These are phyloP conservation scores for Zygosaccharomyces pseudobailii DNA, from an alignment of 1,139 yeast species.

Conservation along the genomic window DNA sequence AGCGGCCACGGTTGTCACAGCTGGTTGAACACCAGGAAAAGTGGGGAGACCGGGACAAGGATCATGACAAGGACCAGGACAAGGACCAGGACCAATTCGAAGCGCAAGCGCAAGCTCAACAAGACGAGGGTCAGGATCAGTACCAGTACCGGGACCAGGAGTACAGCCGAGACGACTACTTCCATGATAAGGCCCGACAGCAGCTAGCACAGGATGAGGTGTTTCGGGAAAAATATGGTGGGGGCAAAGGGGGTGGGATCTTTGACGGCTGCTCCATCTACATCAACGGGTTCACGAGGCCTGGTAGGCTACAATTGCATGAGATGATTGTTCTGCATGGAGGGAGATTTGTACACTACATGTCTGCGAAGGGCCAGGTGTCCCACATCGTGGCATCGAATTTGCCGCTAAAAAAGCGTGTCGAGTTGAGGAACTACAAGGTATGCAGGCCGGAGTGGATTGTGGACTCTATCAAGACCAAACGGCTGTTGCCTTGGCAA, in stretches of 20 bases:
- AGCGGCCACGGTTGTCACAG: slow-evolving; percentile 12
- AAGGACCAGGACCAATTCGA: too few species aligned
- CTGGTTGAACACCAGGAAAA: too few species aligned
- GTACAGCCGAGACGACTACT: slow-evolving; percentile 46
- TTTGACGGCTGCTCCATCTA: slow-evolving; percentile 63
- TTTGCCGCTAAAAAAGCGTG: slow-evolving; percentile 68
- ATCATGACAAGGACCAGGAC: too few species aligned
- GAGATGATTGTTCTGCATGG: slow-evolving; percentile 71
- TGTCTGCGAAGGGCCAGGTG: slow-evolving; percentile 65
- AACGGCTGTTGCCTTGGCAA: slow-evolving; percentile 59
- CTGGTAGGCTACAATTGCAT: slow-evolving; percentile 69
- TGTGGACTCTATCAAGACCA: slow-evolving; percentile 50
- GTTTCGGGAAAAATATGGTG: slow-evolving; percentile 45
- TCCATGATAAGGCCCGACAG: slow-evolving; percentile 58
- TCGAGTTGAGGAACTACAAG: slow-evolving; percentile 59
- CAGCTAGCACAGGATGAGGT: slow-evolving; percentile 64
- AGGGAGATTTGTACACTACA: slow-evolving; percentile 66
- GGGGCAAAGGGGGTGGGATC: slow-evolving; percentile 35
- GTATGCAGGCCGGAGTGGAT: slow-evolving; percentile 88
- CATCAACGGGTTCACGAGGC: slow-evolving; percentile 83
- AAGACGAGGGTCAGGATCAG: too few species aligned
- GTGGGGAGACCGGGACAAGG: not conserved
- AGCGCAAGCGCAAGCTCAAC: too few species aligned
- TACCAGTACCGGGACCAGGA: too few species aligned
- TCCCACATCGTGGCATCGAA: slow-evolving; percentile 82